Conservation (phyloP, 345 rosid species). For the Camelina sativa region DNA sequence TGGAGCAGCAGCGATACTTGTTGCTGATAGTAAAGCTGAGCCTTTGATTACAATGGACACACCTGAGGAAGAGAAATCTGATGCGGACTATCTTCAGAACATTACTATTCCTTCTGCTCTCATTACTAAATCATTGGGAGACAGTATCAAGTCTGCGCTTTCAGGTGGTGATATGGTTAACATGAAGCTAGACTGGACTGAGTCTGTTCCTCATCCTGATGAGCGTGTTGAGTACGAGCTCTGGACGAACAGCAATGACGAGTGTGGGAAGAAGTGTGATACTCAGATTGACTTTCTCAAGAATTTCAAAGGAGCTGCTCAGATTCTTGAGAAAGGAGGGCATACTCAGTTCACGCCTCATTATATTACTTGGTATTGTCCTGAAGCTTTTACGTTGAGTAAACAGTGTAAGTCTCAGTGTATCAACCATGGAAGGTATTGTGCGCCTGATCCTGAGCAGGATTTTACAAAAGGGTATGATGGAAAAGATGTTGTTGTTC, state of each 20-base stretch:
- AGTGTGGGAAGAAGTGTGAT: constrained; percentile 64
- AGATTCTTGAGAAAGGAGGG: constrained; percentile 64
- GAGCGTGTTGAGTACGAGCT: constrained; percentile 67
- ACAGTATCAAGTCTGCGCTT: constrained; percentile 51
- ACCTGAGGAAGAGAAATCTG: constrained; percentile 58
- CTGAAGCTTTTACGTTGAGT: constrained; percentile 59
- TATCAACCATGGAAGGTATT: constrained; percentile 67
- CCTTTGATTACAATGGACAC: constrained; percentile 66
- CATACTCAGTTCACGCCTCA: constrained; percentile 69
- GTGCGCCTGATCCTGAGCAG: constrained; percentile 72
- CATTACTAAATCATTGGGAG: constrained; percentile 56
- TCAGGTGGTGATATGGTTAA: constrained; percentile 53
- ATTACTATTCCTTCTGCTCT: constrained; percentile 66
- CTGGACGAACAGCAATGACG: constrained; percentile 67
- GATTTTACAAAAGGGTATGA: constrained; percentile 65
- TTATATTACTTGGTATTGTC: constrained; percentile 67
- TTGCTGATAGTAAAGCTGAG: constrained; percentile 55
- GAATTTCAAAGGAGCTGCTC: constrained; percentile 66
- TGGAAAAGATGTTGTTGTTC: constrained; percentile 67
- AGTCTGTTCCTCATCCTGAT: constrained; percentile 67
- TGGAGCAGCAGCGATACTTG: constrained; percentile 69
- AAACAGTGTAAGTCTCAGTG: constrained; percentile 72
- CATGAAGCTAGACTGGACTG: constrained; percentile 64
- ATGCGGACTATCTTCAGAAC: constrained; percentile 57
- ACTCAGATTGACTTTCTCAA: constrained; percentile 64